These are phyloP conservation scores for Microbotryum scabiosae DNA, from an alignment of 1,284 basidiomycete species.

Conservation along the genomic window DNA sequence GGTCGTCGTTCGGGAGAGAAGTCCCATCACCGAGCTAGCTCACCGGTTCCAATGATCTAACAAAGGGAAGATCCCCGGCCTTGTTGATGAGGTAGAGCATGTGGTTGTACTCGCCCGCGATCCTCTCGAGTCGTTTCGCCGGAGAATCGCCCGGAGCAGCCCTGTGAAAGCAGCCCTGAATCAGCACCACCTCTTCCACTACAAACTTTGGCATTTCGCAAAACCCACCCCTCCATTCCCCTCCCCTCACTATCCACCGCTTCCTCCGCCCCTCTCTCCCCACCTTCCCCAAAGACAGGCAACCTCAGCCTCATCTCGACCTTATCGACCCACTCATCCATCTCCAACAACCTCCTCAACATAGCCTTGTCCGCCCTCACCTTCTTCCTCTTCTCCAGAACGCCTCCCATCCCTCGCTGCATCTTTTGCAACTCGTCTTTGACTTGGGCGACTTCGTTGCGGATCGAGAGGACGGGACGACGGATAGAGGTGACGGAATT, in stretches of 20 bases:
- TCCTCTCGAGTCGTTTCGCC: conserved; percentile 70
- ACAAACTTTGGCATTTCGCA: too few species aligned
- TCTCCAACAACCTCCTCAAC: conserved; percentile 29
- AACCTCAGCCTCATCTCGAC: conserved; percentile 32
- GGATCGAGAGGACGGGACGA: conserved; percentile 44
- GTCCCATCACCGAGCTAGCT: conserved; percentile 38
- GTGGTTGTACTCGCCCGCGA: conserved; percentile 79
- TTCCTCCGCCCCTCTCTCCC: not conserved
- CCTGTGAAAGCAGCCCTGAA: not conserved
- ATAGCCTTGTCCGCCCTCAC: conserved; percentile 73
- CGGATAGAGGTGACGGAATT: conserved; percentile 24
- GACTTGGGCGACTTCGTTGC: conserved; percentile 56
- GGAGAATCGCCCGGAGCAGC: conserved; percentile 22
- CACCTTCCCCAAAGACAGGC: not conserved
- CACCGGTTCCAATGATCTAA: conserved; percentile 76
- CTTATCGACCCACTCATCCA: conserved; percentile 33
- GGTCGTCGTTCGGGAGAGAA: not conserved
- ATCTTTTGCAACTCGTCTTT: conserved; percentile 40
- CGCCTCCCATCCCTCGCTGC: conserved; percentile 65
- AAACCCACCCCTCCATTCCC: conserved; percentile 9
- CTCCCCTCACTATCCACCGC: not conserved
- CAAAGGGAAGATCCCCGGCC: conserved; percentile 64
- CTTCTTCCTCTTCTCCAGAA: conserved; percentile 60
- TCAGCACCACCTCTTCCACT: not conserved
- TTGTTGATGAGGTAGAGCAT: conserved; percentile 82